These are phyloP conservation scores for Barnettozyma populi DNA, from an alignment of 805 yeast species.

Conservation along the genomic window DNA sequence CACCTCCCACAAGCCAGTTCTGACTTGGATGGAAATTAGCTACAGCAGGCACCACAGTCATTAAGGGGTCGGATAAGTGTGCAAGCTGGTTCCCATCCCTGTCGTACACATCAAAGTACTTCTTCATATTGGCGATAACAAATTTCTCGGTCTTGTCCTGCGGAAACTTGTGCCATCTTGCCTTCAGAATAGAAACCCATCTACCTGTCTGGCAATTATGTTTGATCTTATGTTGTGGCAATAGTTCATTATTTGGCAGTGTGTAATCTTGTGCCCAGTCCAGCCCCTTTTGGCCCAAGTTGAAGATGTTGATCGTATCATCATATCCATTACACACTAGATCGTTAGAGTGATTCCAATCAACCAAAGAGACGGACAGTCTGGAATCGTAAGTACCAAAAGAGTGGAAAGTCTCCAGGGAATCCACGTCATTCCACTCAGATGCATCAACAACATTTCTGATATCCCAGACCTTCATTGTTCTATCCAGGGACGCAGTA, in stretches of 20 bases:
- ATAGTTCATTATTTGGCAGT: conserved; percentile 31
- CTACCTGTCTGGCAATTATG: conserved; percentile 97
- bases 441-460: conserved; percentile 41
- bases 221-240: conserved; percentile 58
- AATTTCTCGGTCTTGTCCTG: conserved; percentile 72
- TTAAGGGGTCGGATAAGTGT: conserved; percentile 53
- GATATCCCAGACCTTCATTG: conserved; percentile 83
- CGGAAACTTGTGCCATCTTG: conserved; percentile 79
- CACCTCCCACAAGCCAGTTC: conserved; percentile 92
- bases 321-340: conserved; percentile 93
- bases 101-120: conserved; percentile 77
- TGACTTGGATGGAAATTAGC: conserved; percentile 74
- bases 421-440: conserved; percentile 56
- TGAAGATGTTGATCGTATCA: conserved; percentile 72
- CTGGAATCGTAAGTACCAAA: conserved; percentile 64
- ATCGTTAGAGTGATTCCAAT: conserved; percentile 55
- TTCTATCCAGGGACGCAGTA: conserved; percentile 84
- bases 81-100: conserved; percentile 74
- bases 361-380: conserved; percentile 78
- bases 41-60: conserved; percentile 94
- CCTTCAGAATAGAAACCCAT: conserved; percentile 90
- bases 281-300: conserved; percentile 32
- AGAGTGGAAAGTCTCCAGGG: conserved; percentile 29
- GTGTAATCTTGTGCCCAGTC: conserved; percentile 17
- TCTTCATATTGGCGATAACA: conserved; percentile 89